Evolutionary conservation across 306 rosid species (phyloP), one percentile per base, ranked within the genome.

Genomic region (Lupinus albus): DNA sequence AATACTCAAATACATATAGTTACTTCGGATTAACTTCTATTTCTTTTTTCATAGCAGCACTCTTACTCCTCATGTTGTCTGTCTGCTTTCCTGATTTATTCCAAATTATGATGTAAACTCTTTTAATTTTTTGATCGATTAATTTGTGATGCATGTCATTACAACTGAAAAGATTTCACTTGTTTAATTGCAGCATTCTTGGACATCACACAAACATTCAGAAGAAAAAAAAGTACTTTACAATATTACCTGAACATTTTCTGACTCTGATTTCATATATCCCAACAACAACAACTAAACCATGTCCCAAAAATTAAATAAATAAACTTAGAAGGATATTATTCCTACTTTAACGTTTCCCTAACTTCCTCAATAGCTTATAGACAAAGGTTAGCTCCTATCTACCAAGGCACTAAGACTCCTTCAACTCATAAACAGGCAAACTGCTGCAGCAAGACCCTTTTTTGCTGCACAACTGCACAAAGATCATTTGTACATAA

Each of bases 101-200:
- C 30, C 28, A 54, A 68, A 36, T 33, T 44, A 32, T 48, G 50
- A 47, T 33, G 21, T 6, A 48, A 32, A 35, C 16, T 6, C 17
- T 4, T 13, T 58, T 11, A 62, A 17, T 11, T 18, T 18, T 64
- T 55, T 45, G 35, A 47, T 25, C 10, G 58, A 74, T 55, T 11
- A 54, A 65, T 6, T 45, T 45, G 42, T 13, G 8, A 65, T n/a
- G 12, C 47, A 17, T 18, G 33, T 33, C 45, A 62, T 51, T 53
- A 52, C 61, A 65, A 16, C 32, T 16, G 6, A 15, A 11, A 68
- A 42, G 1, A 9, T 14, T 28, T 25, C 30, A 71, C 11, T 20
- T 32, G 30, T 15, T 59, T 48, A 60, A 30, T 67, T 58, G 55
- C 35, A 25, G 42, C 33, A 44, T 61, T 76, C 60, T 18, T 35